Evolutionary conservation across 169 alveolate genomes (phyloP), one percentile per base, ranked within the genome.

Genomic region (Perkinsus marinus): DNA sequence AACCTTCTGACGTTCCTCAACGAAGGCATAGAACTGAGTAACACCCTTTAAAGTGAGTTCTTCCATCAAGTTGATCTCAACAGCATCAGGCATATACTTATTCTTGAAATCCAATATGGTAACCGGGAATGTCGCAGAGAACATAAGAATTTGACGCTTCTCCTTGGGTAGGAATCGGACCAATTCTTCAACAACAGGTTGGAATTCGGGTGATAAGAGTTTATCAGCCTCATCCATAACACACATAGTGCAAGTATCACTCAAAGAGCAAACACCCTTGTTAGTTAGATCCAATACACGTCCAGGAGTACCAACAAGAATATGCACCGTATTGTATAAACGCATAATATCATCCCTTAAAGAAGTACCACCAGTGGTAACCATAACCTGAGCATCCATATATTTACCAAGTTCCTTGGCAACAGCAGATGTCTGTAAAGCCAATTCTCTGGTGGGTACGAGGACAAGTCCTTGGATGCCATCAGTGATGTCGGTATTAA

Each of bases 221-320:
- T 98, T 98, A 95, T 99, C 99, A 0, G 99, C 99, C 96, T 99
- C 99, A 95, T 98, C 99, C 95, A 99, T 95, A 37, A 98, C 97
- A 91, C 98, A 96, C 93, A 96, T 96, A 94, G 96, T 96, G 93
- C 98, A 97, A 47, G 97, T 97, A 46, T 96, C 92, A 19, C 95
- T 92, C 90, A 99, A 94, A 68, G 97, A 96, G 79, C 99, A 99
- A 39, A 97, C 97, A 91, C 96, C 98, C 96, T 97, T 98, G 95
- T 97, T 96, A 39, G 99, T 98, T 92, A 98, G 96, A 92, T 98
- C 99, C 47, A 98, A 94, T 36, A 98, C 96, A 90, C 99, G 96
- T 39, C 99, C 99, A 22, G 99, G 99, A 7, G 99, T 99, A n/a
- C 99, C 99, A 34, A 98, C 99, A n/a, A 99, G 95, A 0, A 98